Evolutionary conservation across 1,284 basidiomycete genomes (phyloP), one percentile per base, ranked within the genome.

Genomic region (Apiotrichum laibachii): DNA sequence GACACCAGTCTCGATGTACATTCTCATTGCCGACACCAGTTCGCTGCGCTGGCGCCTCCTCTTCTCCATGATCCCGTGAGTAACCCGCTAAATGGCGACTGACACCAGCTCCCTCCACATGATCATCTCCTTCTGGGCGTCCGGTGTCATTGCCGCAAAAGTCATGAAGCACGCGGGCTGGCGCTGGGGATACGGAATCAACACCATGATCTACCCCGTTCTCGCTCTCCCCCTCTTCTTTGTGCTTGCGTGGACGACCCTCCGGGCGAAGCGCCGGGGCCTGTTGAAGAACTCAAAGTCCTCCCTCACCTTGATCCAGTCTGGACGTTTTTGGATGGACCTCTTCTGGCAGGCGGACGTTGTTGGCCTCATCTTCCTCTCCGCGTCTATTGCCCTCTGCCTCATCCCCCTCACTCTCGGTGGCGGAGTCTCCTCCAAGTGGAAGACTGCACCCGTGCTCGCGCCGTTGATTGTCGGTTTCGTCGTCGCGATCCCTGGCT

Each of bases 11-110:
- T 19, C 47, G 21, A 26, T 61, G n/a, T 55, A 67, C 21, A 57
- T 66, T 50, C 43, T 68, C 31, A 43, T 68, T 53, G 88, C 87
- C 16, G 88, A 90, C 70, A 84, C 87, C 55, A 89, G 88, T 0
- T 85, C 85, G 2, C 82, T 88, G 16, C 82, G 84, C 71, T 89
- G 86, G 86, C 82, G 88, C 54, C 86, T 86, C 6, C 79, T 90
- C 15, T 82, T 50, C 19, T 77, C 77, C 2, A 79, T 73, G 65
- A 71, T 81, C 47, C 77, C 79, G 19, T 78, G 75, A 1, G 56
- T 55, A n/a, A n/a, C n/a, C n/a, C n/a, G n/a, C n/a, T n/a, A n/a
- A n/a, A n/a, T n/a, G n/a, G n/a, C n/a, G n/a, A 1, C 16, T 7
- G 7, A 5, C n/a, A 37, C 5, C 13, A 84, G 84, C 85, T 69